Conservation (phyloP, 768 basidiomycete species). For the Lanmaoa rubissima region DNA sequence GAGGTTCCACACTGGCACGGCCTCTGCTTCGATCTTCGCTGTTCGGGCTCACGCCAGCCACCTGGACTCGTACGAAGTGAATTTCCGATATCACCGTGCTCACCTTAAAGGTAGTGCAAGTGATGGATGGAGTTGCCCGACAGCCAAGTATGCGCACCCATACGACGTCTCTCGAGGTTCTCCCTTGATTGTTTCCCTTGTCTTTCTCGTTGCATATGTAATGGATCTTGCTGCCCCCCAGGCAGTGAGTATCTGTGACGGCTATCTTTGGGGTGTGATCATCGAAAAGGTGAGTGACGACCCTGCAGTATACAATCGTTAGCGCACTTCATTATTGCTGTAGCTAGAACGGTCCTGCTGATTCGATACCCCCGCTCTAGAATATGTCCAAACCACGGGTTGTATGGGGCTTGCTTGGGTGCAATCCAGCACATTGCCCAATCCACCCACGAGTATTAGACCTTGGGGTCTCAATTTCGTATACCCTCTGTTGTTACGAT, state of each 20-base stretch:
- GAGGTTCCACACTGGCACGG: background rate
- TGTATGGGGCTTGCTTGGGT: slow-evolving; percentile 22
- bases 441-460: slow-evolving; percentile 13
- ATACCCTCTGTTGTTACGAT: too few species aligned
- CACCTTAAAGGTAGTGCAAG: background rate
- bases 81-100: background rate
- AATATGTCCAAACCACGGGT: slow-evolving; percentile 4
- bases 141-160: background rate
- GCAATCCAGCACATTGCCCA: slow-evolving; percentile 14
- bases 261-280: slow-evolving; percentile 18
- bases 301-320: slow-evolving; percentile 19
- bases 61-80: background rate
- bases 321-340: background rate
- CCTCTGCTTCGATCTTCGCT: background rate
- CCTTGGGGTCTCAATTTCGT: background rate
- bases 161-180: background rate
- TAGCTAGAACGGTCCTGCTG: background rate
- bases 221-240: slow-evolving; percentile 3
- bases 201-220: slow-evolving; percentile 1
- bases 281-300: slow-evolving; percentile 1
- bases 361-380: background rate
- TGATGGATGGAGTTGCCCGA: background rate
- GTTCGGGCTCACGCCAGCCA: background rate
- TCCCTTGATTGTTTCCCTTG: background rate
- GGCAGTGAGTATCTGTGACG: background rate